A percentile compares a stretch with the other conserved stretches of the same genome.
Evolutionary conservation across 371 early-diverging fungal species (phyloP).

Genomic region (Capniomyces stellatus): DNA sequence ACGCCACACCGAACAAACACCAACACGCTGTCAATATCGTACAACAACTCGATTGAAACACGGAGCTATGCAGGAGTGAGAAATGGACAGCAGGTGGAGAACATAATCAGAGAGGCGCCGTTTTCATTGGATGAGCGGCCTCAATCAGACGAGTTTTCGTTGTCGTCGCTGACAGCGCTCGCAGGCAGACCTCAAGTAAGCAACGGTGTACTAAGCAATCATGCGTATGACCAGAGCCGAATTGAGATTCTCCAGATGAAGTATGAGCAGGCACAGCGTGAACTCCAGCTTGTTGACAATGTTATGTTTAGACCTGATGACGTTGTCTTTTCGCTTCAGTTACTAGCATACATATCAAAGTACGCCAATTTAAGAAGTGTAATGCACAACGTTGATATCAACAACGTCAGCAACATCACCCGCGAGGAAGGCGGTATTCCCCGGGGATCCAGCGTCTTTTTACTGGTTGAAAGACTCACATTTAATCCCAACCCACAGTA

Average conservation of each 20-base stretch:
- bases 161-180: neutral
- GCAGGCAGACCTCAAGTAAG: neutral
- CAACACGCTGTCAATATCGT: too few species aligned
- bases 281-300: slow-evolving; percentile 26
- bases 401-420: slow-evolving; percentile 3
- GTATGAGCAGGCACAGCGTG: slow-evolving; percentile 26
- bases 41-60: too few species aligned
- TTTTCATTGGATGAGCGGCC: neutral
- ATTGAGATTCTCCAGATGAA: slow-evolving; percentile 39
- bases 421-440: neutral
- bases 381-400: slow-evolving; percentile 34
- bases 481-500: slow-evolving; percentile 36
- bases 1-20: too few species aligned
- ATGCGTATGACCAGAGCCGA: slow-evolving; percentile 25
- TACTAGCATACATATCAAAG: slow-evolving; percentile 73
- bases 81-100: too few species aligned
- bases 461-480: slow-evolving; percentile 54
- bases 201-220: slow-evolving; percentile 8
- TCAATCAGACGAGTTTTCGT: neutral
- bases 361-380: slow-evolving; percentile 48
- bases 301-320: slow-evolving; percentile 64
- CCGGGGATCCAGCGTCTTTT: slow-evolving; percentile 38
- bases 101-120: neutral
- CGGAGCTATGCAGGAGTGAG: too few species aligned
- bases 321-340: slow-evolving; percentile 61